A percentile compares a stretch with the other conserved stretches of the same genome.
Conservation (phyloP, 345 rosid species). For the Leavenworthia alabamica region DNA sequence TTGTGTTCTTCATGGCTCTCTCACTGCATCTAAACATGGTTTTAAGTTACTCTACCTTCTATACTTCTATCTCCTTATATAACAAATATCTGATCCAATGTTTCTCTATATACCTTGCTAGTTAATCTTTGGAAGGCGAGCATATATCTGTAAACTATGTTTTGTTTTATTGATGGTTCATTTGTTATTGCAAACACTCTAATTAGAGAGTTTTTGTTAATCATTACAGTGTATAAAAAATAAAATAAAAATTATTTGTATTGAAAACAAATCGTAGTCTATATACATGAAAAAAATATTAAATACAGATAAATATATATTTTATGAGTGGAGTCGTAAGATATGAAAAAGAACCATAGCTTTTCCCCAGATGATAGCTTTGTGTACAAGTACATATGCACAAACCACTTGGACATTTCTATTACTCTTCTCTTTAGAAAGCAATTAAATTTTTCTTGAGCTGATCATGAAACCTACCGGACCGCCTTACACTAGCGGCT, state of each 20-base stretch:
- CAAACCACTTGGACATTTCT: not conserved
- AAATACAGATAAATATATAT: not conserved
- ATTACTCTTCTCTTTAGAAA: constrained; percentile 9
- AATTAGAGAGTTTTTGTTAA: not conserved
- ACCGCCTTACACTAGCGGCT: constrained; percentile 32
- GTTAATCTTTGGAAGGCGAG: constrained; percentile 9
- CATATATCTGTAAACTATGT: constrained; percentile 29
- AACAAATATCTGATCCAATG: constrained; percentile 24
- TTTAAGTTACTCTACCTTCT: constrained; percentile 9
- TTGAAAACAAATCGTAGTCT: not conserved
- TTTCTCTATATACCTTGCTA: constrained; percentile 3
- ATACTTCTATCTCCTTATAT: constrained; percentile 14
- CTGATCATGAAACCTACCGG: constrained; percentile 35
- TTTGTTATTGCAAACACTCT: constrained; percentile 5
- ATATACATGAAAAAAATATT: not conserved
- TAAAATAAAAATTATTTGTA: too few relatives aligned
- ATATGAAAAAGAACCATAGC: not conserved
- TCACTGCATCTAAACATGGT: not conserved
- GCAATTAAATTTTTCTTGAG: constrained; percentile 21
- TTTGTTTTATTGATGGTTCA: constrained; percentile 2
- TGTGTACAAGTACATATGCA: constrained; percentile 6
- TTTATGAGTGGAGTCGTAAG: not conserved
- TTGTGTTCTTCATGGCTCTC: not conserved
- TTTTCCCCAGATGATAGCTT: not conserved
- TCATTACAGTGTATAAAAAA: too few relatives aligned